phyloP scores from a whole-genome alignment of 371 early-diverging fungal species.

The Mucor sp. region DNA sequence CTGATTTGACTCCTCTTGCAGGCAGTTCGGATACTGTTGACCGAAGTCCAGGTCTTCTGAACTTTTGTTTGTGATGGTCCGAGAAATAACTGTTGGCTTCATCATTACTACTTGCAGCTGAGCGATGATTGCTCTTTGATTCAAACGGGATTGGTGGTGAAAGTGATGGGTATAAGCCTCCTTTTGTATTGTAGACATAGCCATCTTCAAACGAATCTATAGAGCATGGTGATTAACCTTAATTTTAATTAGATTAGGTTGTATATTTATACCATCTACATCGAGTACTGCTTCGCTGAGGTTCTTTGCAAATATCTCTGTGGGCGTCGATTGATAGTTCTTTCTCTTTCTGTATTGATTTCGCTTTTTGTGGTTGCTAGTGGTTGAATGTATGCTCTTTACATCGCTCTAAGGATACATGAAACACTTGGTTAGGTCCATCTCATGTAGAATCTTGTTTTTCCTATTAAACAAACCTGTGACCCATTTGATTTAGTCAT shows the following conservation, averaged over 20 bases:
- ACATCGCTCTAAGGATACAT: constrained; percentile 14
- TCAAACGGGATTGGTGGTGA: constrained; percentile 22
- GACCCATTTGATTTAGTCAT: constrained; percentile 12
- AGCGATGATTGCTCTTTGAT: not conserved
- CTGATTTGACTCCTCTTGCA: constrained; percentile 24
- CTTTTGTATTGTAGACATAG: constrained; percentile 35
- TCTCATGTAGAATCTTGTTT: not conserved
- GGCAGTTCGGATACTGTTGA: constrained; percentile 46
- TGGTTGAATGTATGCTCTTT: constrained; percentile 18
- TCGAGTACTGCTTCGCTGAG: constrained; percentile 51
- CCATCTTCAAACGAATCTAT: constrained; percentile 45
- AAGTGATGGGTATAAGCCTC: constrained; percentile 23
- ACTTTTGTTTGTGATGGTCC: constrained; percentile 16
- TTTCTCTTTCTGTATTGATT: constrained; percentile 9
- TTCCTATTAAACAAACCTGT: constrained; percentile 11
- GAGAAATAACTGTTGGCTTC: constrained; percentile 12
- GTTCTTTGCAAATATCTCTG: constrained; percentile 50
- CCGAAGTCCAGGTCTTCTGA: constrained; percentile 37
- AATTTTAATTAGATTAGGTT: not conserved
- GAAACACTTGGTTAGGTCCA: not conserved
- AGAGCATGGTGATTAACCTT: not conserved
- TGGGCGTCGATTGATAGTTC: constrained; percentile 25
- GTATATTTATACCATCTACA: constrained; percentile 37
- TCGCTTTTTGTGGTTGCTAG: constrained; percentile 14
- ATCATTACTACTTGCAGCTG: not conserved